Evolutionary conservation across 805 yeast species (phyloP).

Genomic region (Candida gorgasii): DNA sequence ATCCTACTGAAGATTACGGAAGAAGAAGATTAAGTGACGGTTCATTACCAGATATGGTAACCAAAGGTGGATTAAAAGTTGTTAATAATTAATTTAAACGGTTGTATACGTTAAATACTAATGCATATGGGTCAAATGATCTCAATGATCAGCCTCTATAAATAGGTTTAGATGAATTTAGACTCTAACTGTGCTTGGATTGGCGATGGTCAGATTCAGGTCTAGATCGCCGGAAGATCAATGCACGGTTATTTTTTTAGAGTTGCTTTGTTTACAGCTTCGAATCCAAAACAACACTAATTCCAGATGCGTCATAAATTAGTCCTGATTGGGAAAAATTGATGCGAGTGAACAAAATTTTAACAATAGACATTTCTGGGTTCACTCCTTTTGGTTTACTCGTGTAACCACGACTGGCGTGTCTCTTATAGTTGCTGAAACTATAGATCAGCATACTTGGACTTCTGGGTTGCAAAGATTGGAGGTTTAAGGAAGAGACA

Average conservation of each 20-base stretch:
- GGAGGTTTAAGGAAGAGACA: too few species aligned
- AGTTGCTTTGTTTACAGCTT: conserved; percentile 1
- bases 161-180: too few species aligned
- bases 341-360: conserved; percentile 1
- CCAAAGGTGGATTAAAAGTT: conserved; percentile 52
- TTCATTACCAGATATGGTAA: conserved; percentile 51
- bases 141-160: too few species aligned
- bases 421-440: too few species aligned
- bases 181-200: too few species aligned
- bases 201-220: too few species aligned
- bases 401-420: too few species aligned
- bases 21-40: conserved; percentile 55
- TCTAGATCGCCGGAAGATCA: too few species aligned
- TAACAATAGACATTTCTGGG: neutral
- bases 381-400: neutral
- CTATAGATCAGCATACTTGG: too few species aligned
- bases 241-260: neutral
- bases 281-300: conserved; percentile 1
- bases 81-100: conserved; percentile 34
- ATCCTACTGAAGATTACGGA: conserved; percentile 34
- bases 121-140: conserved; percentile 2
- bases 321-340: neutral
- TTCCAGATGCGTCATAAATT: neutral
- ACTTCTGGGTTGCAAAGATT: too few species aligned
- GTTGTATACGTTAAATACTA: conserved; percentile 5